Percentiles rank a stretch among this genome's conserved stretches.
Conservation (phyloP, 805 yeast species). For the Kluyveromyces wickerhamii region DNA sequence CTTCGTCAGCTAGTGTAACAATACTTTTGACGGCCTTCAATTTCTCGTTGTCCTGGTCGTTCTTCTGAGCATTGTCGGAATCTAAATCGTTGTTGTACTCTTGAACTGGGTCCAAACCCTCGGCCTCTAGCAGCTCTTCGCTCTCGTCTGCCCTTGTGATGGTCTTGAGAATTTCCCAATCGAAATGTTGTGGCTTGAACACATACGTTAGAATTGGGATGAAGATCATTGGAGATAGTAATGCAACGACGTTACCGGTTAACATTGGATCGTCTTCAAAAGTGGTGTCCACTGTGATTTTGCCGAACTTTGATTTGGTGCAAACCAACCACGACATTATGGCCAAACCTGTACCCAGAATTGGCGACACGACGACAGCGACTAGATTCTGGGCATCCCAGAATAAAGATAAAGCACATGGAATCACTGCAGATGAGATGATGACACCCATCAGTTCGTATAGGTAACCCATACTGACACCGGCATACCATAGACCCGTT, state of each 20-base stretch:
- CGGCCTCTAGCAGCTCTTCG: constrained; percentile 48
- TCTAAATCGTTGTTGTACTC: constrained; percentile 14
- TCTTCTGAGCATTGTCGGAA: constrained; percentile 6
- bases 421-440: constrained; percentile 79
- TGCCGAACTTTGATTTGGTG: constrained; percentile 37
- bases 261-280: constrained; percentile 86
- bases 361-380: constrained; percentile 73
- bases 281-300: constrained; percentile 44
- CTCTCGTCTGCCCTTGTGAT: constrained; percentile 67
- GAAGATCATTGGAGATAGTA: constrained; percentile 60
- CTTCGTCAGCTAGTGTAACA: constrained; percentile 26
- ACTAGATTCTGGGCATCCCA: constrained; percentile 56
- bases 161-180: constrained; percentile 54
- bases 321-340: constrained; percentile 59
- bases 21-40: constrained; percentile 27
- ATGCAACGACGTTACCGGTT: constrained; percentile 79
- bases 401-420: constrained; percentile 57
- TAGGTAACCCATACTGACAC: constrained; percentile 78
- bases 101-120: constrained; percentile 22
- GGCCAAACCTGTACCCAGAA: constrained; percentile 67
- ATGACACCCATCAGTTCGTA: constrained; percentile 87
- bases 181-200: constrained; percentile 65
- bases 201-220: constrained; percentile 57
- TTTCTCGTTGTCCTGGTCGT: constrained; percentile 11
- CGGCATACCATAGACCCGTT: constrained; percentile 73